Conservation (phyloP, 2,329 filamentous ascomycete genomes). For the Hymenotorrendiella dingleyae region DNA sequence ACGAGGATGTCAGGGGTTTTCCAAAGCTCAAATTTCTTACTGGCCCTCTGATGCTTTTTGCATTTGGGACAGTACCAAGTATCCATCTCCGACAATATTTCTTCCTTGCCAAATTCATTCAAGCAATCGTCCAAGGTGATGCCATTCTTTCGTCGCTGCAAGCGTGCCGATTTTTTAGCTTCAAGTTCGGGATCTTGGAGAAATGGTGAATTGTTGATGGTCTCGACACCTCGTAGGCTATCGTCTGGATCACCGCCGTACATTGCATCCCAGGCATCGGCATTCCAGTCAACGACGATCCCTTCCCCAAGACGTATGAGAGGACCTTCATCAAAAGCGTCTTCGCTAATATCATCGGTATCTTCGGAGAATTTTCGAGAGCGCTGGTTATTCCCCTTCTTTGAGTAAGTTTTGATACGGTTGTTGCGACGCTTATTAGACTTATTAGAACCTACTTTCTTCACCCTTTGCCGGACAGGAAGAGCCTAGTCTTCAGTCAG, state of each 20-base stretch:
- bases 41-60: slow-evolving; percentile 86
- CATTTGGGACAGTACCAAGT: slow-evolving; percentile 97
- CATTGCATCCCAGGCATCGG: slow-evolving; percentile 62
- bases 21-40: slow-evolving; percentile 97
- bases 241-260: slow-evolving; percentile 48
- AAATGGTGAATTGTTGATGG: slow-evolving; percentile 41
- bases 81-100: slow-evolving; percentile 89
- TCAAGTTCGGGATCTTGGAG: slow-evolving; percentile 60
- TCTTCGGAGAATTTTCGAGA: slow-evolving; percentile 12
- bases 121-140: slow-evolving; percentile 86
- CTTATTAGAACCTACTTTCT: slow-evolving; percentile 28
- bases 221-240: slow-evolving; percentile 53
- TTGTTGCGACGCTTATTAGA: slow-evolving; percentile 24
- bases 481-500: slow-evolving; percentile 29
- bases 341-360: slow-evolving; percentile 14
- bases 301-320: slow-evolving; percentile 77
- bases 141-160: slow-evolving; percentile 63
- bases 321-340: slow-evolving; percentile 45
- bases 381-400: slow-evolving; percentile 31
- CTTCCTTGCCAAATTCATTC: slow-evolving; percentile 89
- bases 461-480: slow-evolving; percentile 26
- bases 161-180: slow-evolving; percentile 56
- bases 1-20: slow-evolving; percentile 92
- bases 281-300: slow-evolving; percentile 80
- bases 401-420: slow-evolving; percentile 33